These are phyloP conservation scores for Podospora appendiculata DNA, from an alignment of 495 filamentous ascomycete genomes.

Conservation along the genomic window DNA sequence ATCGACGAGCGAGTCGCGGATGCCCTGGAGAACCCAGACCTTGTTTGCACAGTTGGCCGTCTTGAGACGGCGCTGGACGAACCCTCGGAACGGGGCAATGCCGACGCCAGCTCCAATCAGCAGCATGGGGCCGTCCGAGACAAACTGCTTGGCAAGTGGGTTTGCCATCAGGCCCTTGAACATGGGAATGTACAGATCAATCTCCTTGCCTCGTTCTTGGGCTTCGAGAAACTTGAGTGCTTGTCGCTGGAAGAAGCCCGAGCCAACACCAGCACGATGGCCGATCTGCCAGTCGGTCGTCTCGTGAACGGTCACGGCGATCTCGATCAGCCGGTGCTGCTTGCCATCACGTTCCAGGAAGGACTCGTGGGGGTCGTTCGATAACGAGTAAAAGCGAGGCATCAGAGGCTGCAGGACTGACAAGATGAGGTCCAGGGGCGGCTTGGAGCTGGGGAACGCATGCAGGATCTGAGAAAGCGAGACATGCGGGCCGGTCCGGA, in stretches of 20 bases:
- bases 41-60: constrained; percentile 98
- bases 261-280: constrained; percentile 60
- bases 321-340: constrained; percentile 78
- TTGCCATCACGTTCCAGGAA: constrained; percentile 58
- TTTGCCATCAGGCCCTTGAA: constrained; percentile 99
- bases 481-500: constrained; percentile 82
- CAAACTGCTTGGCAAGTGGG: constrained; percentile 82
- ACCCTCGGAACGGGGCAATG: constrained; percentile 93
- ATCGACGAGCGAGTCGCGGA: constrained; percentile 84
- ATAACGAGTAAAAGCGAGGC: constrained; percentile 97
- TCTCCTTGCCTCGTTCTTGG: constrained; percentile 46
- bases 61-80: constrained; percentile 88
- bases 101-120: constrained; percentile 95
- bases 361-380: constrained; percentile 86
- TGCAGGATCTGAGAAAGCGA: constrained; percentile 76
- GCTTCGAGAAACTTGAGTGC: constrained; percentile 61
- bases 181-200: constrained; percentile 76
- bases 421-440: constrained; percentile 73
- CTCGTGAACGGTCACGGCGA: constrained; percentile 91
- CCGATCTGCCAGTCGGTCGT: constrained; percentile 69
- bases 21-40: constrained; percentile 97
- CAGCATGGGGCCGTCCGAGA: constrained; percentile 90
- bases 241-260: constrained; percentile 79
- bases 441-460: constrained; percentile 87
- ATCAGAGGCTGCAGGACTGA: constrained; percentile 78